Percentiles rank a stretch among this genome's conserved stretches.
Conservation (phyloP, 768 basidiomycete genomes). For the Dacryopinax spathularia region DNA sequence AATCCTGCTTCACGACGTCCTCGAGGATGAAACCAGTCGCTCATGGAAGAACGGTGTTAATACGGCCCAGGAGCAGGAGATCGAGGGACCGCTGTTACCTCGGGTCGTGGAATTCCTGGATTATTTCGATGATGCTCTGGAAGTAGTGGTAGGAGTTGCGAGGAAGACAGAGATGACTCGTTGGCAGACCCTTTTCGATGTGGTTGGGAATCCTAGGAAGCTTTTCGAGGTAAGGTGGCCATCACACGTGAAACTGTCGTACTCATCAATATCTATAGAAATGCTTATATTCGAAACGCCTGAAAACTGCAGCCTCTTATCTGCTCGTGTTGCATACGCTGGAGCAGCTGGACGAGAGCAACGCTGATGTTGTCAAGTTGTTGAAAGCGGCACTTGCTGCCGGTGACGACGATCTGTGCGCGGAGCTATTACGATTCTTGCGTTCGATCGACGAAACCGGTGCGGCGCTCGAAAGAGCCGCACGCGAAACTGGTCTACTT, state of each 20-base stretch:
- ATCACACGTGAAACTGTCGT: conserved; percentile 5
- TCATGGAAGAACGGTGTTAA: not conserved
- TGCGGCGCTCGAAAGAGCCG: conserved; percentile 31
- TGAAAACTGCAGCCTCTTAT: conserved; percentile 85
- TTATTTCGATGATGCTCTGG: conserved; percentile 77
- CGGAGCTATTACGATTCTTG: conserved; percentile 82
- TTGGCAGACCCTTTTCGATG: conserved; percentile 77
- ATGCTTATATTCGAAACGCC: conserved; percentile 53
- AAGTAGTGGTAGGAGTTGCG: conserved; percentile 91
- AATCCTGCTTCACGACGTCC: conserved; percentile 81
- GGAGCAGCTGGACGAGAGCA: conserved; percentile 68
- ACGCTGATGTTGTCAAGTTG: conserved; percentile 66
- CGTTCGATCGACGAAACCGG: conserved; percentile 87
- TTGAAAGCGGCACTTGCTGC: conserved; percentile 59
- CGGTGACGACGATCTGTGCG: conserved; percentile 80
- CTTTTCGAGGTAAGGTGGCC: conserved; percentile 65
- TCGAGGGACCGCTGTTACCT: conserved; percentile 21
- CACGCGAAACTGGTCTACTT: conserved; percentile 1
- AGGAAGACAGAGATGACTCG: conserved; percentile 87
- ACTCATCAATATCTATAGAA: conserved; percentile 32
- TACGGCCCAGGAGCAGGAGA: conserved; percentile 12
- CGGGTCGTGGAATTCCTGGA: conserved; percentile 78
- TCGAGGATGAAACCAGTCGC: conserved; percentile 59
- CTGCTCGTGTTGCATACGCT: conserved; percentile 86
- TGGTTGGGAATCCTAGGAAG: conserved; percentile 78